Conservation (phyloP, 331 rosid species). For the Quercus lobata region DNA sequence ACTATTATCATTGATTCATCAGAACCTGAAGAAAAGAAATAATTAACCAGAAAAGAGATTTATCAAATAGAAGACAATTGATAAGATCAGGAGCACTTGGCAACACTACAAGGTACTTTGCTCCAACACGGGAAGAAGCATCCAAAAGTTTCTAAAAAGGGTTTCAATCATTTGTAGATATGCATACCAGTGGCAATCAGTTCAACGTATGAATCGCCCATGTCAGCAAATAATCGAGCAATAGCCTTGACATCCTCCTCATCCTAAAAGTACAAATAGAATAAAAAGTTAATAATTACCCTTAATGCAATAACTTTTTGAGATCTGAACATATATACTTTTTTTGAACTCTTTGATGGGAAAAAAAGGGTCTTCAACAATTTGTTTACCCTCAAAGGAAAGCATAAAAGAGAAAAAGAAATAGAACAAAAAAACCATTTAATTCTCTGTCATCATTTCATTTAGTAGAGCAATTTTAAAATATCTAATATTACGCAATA, state of each 20-base stretch:
- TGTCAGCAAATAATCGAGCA: conserved; percentile 96
- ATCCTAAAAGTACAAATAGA: conserved; percentile 52
- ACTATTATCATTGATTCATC: conserved; percentile 88
- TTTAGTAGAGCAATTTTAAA: background rate
- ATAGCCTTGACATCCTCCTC: conserved; percentile 99
- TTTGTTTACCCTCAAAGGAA: background rate
- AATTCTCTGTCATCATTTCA: background rate
- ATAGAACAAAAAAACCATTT: background rate
- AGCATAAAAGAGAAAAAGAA: background rate
- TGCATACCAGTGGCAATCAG: conserved; percentile 79
- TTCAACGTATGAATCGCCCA: conserved; percentile 98
- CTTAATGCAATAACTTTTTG: background rate
- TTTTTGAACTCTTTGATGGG: background rate
- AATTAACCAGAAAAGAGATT: conserved; percentile 22
- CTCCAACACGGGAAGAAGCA: conserved; percentile 19
- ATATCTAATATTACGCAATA: background rate
- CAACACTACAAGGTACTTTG: conserved; percentile 16
- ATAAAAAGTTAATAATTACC: background rate
- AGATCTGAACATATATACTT: background rate
- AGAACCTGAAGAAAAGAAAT: conserved; percentile 56
- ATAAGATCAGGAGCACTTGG: conserved; percentile 14
- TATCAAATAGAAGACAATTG: conserved; percentile 10
- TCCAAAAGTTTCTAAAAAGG: conserved; percentile 19
- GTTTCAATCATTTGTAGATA: conserved; percentile 1
- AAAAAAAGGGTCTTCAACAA: background rate